phyloP scores from a whole-genome alignment of 805 yeast genomes.

The Metschnikowia lochheadii region DNA sequence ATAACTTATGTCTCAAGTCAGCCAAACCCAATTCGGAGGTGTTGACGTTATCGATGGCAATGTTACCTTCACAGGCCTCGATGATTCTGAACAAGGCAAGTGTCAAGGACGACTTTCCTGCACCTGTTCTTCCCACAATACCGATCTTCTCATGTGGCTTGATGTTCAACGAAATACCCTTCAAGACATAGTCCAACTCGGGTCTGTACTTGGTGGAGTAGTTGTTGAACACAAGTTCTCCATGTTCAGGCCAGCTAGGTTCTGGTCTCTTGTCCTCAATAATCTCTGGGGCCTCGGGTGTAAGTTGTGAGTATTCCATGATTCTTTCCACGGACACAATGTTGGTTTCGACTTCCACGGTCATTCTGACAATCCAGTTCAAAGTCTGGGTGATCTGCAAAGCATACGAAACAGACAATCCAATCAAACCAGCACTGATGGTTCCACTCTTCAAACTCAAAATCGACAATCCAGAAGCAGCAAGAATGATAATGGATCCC shows the following conservation, averaged over 20 bases:
- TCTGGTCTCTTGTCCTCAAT: constrained; percentile 62
- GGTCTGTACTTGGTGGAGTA: constrained; percentile 44
- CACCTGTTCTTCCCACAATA: constrained; percentile 45
- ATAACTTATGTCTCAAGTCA: constrained; percentile 40
- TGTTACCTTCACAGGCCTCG: constrained; percentile 36
- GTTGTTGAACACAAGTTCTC: constrained; percentile 33
- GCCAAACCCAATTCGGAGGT: constrained; percentile 36
- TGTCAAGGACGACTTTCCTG: constrained; percentile 44
- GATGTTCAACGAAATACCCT: constrained; percentile 33
- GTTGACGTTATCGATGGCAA: constrained; percentile 32
- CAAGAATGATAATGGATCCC: constrained; percentile 83
- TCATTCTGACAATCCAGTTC: constrained; percentile 98
- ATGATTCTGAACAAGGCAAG: constrained; percentile 42
- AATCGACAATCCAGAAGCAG: constrained; percentile 81
- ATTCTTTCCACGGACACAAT: constrained; percentile 96
- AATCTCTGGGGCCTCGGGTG: constrained; percentile 79
- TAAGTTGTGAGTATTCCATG: constrained; percentile 75
- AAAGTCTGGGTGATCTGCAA: constrained; percentile 88
- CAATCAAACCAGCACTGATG: constrained; percentile 86
- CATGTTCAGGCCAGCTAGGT: constrained; percentile 35
- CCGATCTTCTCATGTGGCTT: constrained; percentile 40
- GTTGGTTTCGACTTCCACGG: constrained; percentile 96
- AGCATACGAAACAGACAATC: constrained; percentile 90
- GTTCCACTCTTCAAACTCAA: constrained; percentile 61
- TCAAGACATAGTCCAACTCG: constrained; percentile 41